Evolutionary conservation across 345 rosid species (phyloP).

Genomic region (Eucalyptus fibrosa): DNA sequence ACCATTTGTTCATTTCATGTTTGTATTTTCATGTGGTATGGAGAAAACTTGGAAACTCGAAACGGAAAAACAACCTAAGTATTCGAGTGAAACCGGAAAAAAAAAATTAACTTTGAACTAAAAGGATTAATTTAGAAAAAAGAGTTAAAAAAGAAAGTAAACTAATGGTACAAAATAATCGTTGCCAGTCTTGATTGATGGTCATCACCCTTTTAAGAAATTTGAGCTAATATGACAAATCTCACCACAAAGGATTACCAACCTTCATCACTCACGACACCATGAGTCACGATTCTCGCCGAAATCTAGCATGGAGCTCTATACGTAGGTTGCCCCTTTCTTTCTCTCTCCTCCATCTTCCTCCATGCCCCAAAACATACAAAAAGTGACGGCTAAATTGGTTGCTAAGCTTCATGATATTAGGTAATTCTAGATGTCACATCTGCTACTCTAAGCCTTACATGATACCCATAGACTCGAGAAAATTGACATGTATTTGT

Average conservation of each 20-base stretch:
- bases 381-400: neutral
- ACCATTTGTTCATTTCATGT: neutral
- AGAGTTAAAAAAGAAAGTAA: neutral
- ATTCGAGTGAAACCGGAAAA: neutral
- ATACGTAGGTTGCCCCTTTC: neutral
- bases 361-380: neutral
- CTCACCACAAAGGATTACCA: neutral
- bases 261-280: neutral
- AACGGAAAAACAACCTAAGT: neutral
- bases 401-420: neutral
- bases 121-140: neutral
- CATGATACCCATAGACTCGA: fast-evolving
- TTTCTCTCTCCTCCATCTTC: neutral
- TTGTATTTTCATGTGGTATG: neutral
- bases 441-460: neutral
- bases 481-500: neutral
- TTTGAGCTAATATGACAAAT: neutral
- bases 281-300: neutral
- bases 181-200: neutral
- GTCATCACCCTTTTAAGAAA: neutral
- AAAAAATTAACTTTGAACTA: neutral
- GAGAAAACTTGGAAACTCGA: neutral
- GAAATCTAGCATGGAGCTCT: fast-evolving
- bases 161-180: neutral
- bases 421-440: neutral